Percentiles rank a stretch among this genome's conserved stretches.
phyloP scores from a whole-genome alignment of 371 early-diverging fungal species.

The Umbelopsis sp. region DNA sequence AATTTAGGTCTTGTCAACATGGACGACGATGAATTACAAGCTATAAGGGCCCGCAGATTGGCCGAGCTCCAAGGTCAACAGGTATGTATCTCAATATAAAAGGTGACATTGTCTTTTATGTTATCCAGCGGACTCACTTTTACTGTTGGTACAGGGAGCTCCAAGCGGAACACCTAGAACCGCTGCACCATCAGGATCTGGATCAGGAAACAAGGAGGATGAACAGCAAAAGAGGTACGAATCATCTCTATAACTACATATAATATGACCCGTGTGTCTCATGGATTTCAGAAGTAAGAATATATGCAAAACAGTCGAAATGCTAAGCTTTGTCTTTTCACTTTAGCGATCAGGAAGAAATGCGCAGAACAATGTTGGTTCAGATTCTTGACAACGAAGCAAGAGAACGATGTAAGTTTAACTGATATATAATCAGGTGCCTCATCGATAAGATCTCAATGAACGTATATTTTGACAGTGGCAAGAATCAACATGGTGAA shows the following conservation, averaged over 20 bases:
- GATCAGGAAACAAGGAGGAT: constrained; percentile 39
- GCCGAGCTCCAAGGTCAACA: constrained; percentile 62
- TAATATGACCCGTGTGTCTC: background rate
- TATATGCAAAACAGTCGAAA: background rate
- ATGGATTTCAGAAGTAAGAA: background rate
- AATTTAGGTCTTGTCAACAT: constrained; percentile 41
- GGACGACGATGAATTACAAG: constrained; percentile 87
- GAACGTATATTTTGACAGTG: constrained; percentile 47
- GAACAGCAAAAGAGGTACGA: constrained; percentile 53
- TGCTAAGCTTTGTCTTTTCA: background rate
- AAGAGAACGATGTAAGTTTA: constrained; percentile 76
- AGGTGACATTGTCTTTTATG: background rate
- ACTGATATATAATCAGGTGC: background rate
- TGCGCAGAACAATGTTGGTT: constrained; percentile 78
- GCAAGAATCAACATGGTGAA: constrained; percentile 91
- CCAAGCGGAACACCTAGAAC: constrained; percentile 21
- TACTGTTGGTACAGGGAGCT: background rate
- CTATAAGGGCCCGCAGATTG: constrained; percentile 81
- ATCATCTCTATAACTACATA: background rate
- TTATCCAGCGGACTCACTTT: background rate
- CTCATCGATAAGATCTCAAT: background rate
- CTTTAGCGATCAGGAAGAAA: constrained; percentile 79
- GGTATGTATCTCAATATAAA: background rate
- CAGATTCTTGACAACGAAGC: constrained; percentile 88
- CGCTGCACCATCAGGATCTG: background rate